Evolutionary conservation across 495 filamentous ascomycete species (phyloP), one percentile per base, ranked within the genome.

Genomic region (Penicillium ucsense): DNA sequence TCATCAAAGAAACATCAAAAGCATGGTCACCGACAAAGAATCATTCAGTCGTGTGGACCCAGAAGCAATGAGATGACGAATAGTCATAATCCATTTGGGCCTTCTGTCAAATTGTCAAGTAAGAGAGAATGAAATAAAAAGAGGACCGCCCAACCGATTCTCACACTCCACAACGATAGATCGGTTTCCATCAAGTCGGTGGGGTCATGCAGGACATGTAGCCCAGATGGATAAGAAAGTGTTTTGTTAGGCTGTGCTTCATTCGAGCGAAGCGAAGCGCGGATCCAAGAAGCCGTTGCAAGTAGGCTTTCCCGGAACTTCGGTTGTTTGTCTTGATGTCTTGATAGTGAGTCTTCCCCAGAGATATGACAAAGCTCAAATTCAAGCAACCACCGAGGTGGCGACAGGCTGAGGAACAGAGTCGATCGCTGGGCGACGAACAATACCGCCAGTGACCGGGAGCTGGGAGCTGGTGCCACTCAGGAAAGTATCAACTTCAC

Each of bases 371-470:
- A 43, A 31, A n/a, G 33, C 7, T 43, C 35, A 32, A 1, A 38
- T 49, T 52, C 61, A 70, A 32, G 63, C 59, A 44, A 62, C 54
- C 42, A 61, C 57, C 46, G 63, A 55, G 7, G 47, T 53, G 51
- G 59, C 57, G 34, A 52, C 51, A 6, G 48, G 34, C 47, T 64
- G 62, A 32, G 66, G 70, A 35, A 75, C 64, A 9, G 67, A 58
- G 54, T 75, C 72, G 39, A 68, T 61, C 29, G 88, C 87, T 9
- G 82, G 81, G 28, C 82, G 80, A 71, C 87, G 92, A 43, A 97
- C 79, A 54, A 99, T 97, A 58, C 92, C 92, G 54, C 92, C 92
- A 8, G 91, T 95, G 48, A 94, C 87, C 6, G 92, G 94, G 29
- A 99, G 77, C 55, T 76, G 77, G 38, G 88, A 90, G 56, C 80